Percentiles rank a stretch among this genome's conserved stretches.
Conservation (phyloP, 176 grass and related monocot genomes). For the Phyllostachys edulis region DNA sequence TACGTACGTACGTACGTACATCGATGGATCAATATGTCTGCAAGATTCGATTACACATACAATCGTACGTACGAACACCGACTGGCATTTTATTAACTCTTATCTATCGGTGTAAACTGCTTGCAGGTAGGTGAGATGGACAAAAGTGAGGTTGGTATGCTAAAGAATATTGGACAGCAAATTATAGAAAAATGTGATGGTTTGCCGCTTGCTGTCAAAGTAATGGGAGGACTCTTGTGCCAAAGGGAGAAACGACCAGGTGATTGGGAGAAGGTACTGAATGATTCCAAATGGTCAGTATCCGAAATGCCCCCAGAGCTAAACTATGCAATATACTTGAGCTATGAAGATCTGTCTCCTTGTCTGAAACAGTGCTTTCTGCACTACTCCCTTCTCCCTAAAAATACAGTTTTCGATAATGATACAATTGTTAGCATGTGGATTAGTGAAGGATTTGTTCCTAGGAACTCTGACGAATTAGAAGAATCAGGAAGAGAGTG, state of each 20-base stretch:
- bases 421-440: no score
- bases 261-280: conserved; percentile 29
- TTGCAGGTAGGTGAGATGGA: conserved; percentile 21
- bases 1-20: no score
- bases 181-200: conserved; percentile 47
- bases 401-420: accelerated
- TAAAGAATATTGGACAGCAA: conserved; percentile 24
- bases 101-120: no score
- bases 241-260: neutral
- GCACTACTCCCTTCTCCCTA: conserved; percentile 29
- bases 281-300: conserved; percentile 21
- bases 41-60: no score
- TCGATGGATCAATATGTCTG: no score
- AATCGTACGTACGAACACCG: no score
- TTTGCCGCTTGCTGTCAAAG: conserved; percentile 48
- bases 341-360: conserved; percentile 18
- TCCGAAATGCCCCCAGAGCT: conserved; percentile 21
- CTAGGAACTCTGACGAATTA: no score
- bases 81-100: no score
- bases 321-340: conserved; percentile 11
- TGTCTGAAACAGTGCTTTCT: conserved; percentile 43
- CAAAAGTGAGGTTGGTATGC: neutral
- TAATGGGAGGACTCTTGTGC: conserved; percentile 39
- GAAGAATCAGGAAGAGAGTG: no score
- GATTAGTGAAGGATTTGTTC: no score